phyloP scores from a whole-genome alignment of 2,329 filamentous ascomycete genomes.

The Dryadomyces quercus-mongolicae region DNA sequence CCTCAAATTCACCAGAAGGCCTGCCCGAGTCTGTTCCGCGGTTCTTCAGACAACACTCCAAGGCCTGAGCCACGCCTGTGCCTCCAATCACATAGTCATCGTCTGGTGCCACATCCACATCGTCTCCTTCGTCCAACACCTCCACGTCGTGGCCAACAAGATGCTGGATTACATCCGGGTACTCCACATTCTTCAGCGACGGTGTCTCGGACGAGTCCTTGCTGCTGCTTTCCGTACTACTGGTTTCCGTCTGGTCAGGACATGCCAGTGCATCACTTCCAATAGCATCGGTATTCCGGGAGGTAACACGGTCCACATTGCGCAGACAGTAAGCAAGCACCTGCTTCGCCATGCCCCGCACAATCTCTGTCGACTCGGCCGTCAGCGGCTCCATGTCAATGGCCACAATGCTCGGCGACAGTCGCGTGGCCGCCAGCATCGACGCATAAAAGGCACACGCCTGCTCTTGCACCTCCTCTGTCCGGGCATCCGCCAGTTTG shows the following conservation, averaged over 20 bases:
- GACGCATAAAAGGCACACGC: conserved; percentile 90
- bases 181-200: conserved; percentile 28
- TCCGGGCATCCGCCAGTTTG: conserved; percentile 60
- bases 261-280: conserved; percentile 25
- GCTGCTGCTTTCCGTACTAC: not conserved
- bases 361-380: conserved; percentile 72
- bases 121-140: conserved; percentile 41
- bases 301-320: conserved; percentile 73
- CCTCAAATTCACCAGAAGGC: conserved; percentile 38
- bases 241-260: conserved; percentile 13
- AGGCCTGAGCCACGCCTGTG: conserved; percentile 86
- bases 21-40: conserved; percentile 45
- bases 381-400: conserved; percentile 85
- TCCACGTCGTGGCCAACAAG: conserved; percentile 61
- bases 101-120: conserved; percentile 62
- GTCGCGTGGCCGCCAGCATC: conserved; percentile 72
- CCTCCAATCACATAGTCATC: conserved; percentile 94
- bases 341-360: conserved; percentile 85
- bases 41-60: conserved; percentile 82
- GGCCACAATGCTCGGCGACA: conserved; percentile 74
- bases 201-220: conserved; percentile 7
- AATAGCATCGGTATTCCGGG: conserved; percentile 35
- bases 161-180: conserved; percentile 72
- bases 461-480: conserved; percentile 77
- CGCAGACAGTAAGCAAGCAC: conserved; percentile 89